Evolutionary conservation across 257 asterid species (phyloP).

Genomic region (Solanum acaule): DNA sequence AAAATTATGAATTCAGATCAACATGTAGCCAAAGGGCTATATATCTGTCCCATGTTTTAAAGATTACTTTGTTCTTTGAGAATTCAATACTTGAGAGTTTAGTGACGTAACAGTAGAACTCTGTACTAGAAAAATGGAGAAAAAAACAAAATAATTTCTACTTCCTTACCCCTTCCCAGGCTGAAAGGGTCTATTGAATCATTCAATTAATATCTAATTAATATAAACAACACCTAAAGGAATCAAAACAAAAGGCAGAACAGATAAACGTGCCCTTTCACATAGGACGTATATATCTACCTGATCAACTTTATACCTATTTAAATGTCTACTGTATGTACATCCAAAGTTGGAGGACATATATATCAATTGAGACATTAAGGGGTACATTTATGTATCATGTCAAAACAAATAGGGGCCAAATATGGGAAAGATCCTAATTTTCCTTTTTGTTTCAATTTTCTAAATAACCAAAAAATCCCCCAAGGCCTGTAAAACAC

Average conservation of each 20-base stretch:
- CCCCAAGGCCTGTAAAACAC: not conserved
- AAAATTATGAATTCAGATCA: not conserved
- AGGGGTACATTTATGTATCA: no score
- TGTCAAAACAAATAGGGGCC: no score
- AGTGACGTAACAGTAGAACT: not conserved
- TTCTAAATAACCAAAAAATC: not conserved
- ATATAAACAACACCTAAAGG: no score
- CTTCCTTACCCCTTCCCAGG: not conserved
- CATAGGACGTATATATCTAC: no score
- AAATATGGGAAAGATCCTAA: no score
- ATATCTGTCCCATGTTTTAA: not conserved
- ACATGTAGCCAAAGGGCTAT: no score
- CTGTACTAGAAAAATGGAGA: not conserved
- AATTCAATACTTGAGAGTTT: no score
- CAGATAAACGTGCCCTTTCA: not conserved
- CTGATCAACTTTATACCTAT: no score
- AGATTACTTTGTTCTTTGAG: no score
- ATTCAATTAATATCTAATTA: not conserved
- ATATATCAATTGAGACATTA: no score
- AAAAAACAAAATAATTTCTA: not conserved
- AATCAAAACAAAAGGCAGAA: not conserved
- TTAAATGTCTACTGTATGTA: no score
- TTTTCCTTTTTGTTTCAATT: not conserved
- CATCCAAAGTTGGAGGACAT: no score
- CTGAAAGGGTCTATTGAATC: not conserved